Base-by-base conservation (phyloP, 2,329 filamentous ascomycete genomes). In the Paecilomyces formosus region DNA sequence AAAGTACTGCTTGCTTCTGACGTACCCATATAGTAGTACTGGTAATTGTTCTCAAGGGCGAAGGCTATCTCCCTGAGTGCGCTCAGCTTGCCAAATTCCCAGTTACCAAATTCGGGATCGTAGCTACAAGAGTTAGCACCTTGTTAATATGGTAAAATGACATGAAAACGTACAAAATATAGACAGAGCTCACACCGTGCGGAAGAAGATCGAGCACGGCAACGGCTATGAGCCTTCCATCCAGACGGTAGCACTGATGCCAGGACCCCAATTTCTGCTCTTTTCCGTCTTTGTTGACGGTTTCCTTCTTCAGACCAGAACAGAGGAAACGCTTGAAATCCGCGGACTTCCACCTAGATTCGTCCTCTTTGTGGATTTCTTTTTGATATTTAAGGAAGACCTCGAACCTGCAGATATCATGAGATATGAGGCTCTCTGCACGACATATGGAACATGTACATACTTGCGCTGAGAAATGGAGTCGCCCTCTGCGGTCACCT, bases 21-120 rank as follows among this genome's bases (percentile, higher is more conserved):
- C 70, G 13, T 63, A 80, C 78, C 85, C 85, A 88, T 87, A 72
- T 87, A 87, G 68, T 87, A 87, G 69, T 82, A 85, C 57, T 79
- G 67, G 63, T 87, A 86, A 0, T 72, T 74, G 3, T 73, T 78
- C 64, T 87, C 83, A 1, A 80, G 62, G 0, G 83, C 76, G 26
- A 87, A 73, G 0, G 79, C 77, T 26, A 84, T 81, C 66, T 88
- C 85, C 56, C 83, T 76, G 64, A 87, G 69, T 4, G 85, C 85
- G 62, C 82, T 85, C 54, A 87, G 68, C 67, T 87, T 87, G 4
- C 85, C 85, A 64, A 87, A 82, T 58, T 82, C 82, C 79, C 79
- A 87, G 54, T 81, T 76, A 61, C 82, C 81, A 64, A 82, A 84
- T 58, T 84, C 82, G 9, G 79, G 80, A 64, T 87, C 83, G 67